Evolutionary conservation across 2,329 filamentous ascomycete species (phyloP).

Genomic region (Colletotrichum sp.): DNA sequence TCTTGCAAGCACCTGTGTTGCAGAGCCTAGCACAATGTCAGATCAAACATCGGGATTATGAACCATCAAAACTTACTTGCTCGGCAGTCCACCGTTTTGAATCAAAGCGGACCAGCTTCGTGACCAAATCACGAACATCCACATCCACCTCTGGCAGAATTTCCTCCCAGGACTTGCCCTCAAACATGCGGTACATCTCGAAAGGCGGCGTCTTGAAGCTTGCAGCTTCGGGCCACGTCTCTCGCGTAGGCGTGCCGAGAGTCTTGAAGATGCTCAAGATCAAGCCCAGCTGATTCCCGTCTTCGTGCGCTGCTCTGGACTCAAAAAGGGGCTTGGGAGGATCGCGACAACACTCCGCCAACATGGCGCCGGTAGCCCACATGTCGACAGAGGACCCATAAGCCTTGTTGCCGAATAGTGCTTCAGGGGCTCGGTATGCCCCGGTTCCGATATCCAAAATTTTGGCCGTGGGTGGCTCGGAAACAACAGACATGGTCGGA

Average conservation of each 20-base stretch:
- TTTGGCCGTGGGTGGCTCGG: constrained; percentile 72
- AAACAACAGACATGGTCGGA: constrained; percentile 57
- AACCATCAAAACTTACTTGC: constrained; percentile 30
- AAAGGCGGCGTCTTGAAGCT: constrained; percentile 78
- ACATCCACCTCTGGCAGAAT: constrained; percentile 68
- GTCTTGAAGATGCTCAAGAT: constrained; percentile 94
- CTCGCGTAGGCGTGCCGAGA: constrained; percentile 81
- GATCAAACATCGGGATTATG: neutral
- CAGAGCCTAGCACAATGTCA: neutral
- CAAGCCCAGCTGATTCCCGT: constrained; percentile 90
- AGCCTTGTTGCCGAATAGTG: constrained; percentile 80
- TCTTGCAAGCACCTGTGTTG: constrained; percentile 6
- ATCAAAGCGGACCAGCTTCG: constrained; percentile 74
- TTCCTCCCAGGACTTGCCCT: constrained; percentile 68
- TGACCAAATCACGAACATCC: constrained; percentile 69
- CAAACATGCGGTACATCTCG: constrained; percentile 84
- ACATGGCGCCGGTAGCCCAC: constrained; percentile 86
- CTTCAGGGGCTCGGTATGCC: constrained; percentile 87
- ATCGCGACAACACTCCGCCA: constrained; percentile 72
- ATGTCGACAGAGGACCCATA: constrained; percentile 82
- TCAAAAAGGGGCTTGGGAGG: constrained; percentile 76
- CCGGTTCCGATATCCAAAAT: constrained; percentile 94
- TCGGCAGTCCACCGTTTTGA: constrained; percentile 70
- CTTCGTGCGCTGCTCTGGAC: constrained; percentile 71
- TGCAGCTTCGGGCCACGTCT: constrained; percentile 82